Conservation (phyloP, 768 basidiomycete genomes). For the Russula foetens region DNA sequence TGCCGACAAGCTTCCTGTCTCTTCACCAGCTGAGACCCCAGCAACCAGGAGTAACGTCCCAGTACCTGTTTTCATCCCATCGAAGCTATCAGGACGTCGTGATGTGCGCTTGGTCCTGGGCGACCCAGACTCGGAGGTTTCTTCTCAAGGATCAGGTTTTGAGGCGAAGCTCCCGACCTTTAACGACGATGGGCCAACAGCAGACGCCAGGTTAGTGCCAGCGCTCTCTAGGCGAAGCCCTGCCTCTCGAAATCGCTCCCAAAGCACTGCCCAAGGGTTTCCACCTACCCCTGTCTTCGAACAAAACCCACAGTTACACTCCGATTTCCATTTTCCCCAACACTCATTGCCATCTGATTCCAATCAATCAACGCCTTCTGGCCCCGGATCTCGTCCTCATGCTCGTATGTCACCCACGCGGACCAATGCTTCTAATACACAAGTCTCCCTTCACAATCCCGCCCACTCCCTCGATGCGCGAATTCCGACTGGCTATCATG, state of each 20-base stretch:
- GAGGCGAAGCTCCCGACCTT: neutral
- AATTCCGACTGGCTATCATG: conserved; percentile 23
- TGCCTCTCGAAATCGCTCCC: conserved; percentile 9
- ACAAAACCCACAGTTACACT: conserved; percentile 7
- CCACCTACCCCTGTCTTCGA: neutral
- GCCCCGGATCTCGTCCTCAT: neutral
- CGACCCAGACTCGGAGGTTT: neutral
- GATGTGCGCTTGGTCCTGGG: conserved; percentile 1
- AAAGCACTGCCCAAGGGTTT: conserved; percentile 4
- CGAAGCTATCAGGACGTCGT: neutral
- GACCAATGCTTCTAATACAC: neutral
- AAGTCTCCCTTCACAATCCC: conserved; percentile 34
- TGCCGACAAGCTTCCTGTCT: neutral
- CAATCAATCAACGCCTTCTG: neutral
- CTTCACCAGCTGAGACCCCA: neutral
- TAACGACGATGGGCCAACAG: neutral
- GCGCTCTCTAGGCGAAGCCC: conserved; percentile 1
- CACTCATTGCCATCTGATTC: conserved; percentile 8
- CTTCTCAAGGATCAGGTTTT: neutral
- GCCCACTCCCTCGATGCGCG: conserved; percentile 47
- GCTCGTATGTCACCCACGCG: conserved; percentile 10
- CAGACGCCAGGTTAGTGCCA: neutral
- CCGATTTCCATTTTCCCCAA: conserved; percentile 34
- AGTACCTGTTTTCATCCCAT: neutral
- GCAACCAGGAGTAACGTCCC: neutral